phyloP scores from a whole-genome alignment of 768 basidiomycete genomes.

The Rhizopogon vesiculosus region DNA sequence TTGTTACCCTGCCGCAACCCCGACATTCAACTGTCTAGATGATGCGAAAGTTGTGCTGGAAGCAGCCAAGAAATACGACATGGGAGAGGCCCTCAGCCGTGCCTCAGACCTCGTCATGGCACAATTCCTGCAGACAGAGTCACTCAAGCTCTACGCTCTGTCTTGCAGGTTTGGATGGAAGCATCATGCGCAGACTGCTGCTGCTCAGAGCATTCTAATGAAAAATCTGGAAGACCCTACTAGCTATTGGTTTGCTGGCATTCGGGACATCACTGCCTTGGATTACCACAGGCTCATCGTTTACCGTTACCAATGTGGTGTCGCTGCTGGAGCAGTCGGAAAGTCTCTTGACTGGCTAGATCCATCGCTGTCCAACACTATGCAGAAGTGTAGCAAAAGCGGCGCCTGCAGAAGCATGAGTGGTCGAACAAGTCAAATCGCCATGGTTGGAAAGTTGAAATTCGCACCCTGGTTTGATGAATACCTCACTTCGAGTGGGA shows the following conservation, averaged over 20 bases:
- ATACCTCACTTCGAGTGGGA: background rate
- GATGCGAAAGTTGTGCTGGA: too few relatives aligned
- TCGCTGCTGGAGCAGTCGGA: constrained; percentile 3
- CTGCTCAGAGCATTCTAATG: constrained; percentile 12
- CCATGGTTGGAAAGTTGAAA: too few relatives aligned
- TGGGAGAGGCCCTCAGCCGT: too few relatives aligned
- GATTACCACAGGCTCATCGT: constrained; percentile 36
- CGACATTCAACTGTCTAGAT: too few relatives aligned
- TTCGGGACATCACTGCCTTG: constrained; percentile 36
- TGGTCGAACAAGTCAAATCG: too few relatives aligned
- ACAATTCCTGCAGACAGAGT: constrained; percentile 5
- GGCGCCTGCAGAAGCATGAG: too few relatives aligned
- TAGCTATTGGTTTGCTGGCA: constrained; percentile 25
- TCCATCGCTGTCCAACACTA: too few relatives aligned
- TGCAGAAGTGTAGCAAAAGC: too few relatives aligned
- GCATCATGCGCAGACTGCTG: constrained; percentile 17
- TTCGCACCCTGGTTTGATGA: background rate
- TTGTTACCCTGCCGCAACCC: constrained; percentile 17
- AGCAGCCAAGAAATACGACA: too few relatives aligned
- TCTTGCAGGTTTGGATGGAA: constrained; percentile 17
- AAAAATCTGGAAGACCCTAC: constrained; percentile 8
- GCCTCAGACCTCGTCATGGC: background rate
- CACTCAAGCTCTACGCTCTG: constrained; percentile 23
- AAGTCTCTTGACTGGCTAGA: background rate
- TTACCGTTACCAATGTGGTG: constrained; percentile 36